Base-by-base conservation (phyloP, 2,329 filamentous ascomycete species). In the Nigrospora oryzae region DNA sequence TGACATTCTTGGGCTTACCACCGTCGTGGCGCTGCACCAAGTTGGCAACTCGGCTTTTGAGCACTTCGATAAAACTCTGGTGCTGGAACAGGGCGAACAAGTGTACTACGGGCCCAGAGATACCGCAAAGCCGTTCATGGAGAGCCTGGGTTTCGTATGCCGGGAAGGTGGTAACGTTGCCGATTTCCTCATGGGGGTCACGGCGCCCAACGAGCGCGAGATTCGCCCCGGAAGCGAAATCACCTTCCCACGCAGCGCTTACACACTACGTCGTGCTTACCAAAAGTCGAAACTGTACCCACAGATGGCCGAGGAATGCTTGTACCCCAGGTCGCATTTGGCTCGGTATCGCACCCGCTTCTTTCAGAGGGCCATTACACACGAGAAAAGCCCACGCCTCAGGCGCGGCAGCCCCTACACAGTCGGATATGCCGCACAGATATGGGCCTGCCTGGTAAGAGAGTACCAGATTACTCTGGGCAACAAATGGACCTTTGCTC, bases 41-140 rank as follows among this genome's bases (percentile, higher is more conserved):
- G 38, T 38, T 14, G 35, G 31, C 33, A 17, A 47, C 14, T 13
- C 17, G 28, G n/a, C 43, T 13, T 42, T 31, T 11, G 16, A 42
- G 16, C 23, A 43, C 15, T 49, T 49, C 17, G 44, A 49, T 28
- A 49, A 49, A 17, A 31, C 81, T 0, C 65, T 83, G 2, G 68
- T 86, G 1, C 69, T 86, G 1, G 82, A 86, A 55, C 75, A 84
- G 51, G 83, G 83, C 6, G 74, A 76, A 44, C 81, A 83, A 53
- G 77, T 84, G 43, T 86, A 75, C 63, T 86, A 81, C 52, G 83
- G 83, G 5, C 68, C 64, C 3, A 72, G 72, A 0, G 67, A 70
- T 5, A 63, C 74, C 5, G 83, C 82, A 1, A 81, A 73, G 51
- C 57, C 66, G 12, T 86, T 80, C 57, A 86, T 86, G 52, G 64